Evolutionary conservation across 2,329 filamentous ascomycete genomes (phyloP), one percentile per base, ranked within the genome.

Genomic region (Raffaelea albimanens): DNA sequence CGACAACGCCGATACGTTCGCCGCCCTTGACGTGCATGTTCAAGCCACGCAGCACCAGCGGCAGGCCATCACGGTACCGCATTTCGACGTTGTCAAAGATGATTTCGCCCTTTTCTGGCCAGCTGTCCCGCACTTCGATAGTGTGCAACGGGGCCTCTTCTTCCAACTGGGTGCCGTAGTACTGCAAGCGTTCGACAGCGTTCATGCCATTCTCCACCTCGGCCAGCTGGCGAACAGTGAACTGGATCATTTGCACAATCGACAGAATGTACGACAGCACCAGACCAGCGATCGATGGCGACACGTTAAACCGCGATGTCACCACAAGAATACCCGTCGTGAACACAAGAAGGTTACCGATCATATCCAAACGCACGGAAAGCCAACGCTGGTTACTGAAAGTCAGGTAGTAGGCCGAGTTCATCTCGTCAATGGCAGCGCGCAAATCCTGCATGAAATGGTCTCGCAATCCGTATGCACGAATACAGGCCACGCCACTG

Each of bases 191-290:
- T 67, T 97, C 91, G 0, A 94, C 93, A 0, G 90, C 83, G 63
- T 96, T 97, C 91, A 97, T 97, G 60, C 90, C 88, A 66, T 96
- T 97, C 65, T 97, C 91, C 9, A 97, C 88, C 64, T 96, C 91
- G 22, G 91, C 91, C 8, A 96, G 74, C 65, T 97, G 91, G 18
- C 93, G 80, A 18, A 97, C 87, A 1, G 88, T 91, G 64, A 96
- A 96, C 61, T 96, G 91, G 54, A 97, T 83, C 85, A 96, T 89
- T 63, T 94, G 87, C 18, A 95, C 89, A 58, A 96, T 95, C 14
- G 84, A 78, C 18, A 98, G 75, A 59, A 97, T 95, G 64, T 97
- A 97, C 42, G 86, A 93, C 20, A 98, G 74, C 0, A 97, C 89
- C 36, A 97, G 71, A 19, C 93, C 93, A 41, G 80, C 83, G 48